Evolutionary conservation across 495 filamentous ascomycete species (phyloP), one percentile per base, ranked within the genome.

Genomic region (Neurospora tetrasperma): DNA sequence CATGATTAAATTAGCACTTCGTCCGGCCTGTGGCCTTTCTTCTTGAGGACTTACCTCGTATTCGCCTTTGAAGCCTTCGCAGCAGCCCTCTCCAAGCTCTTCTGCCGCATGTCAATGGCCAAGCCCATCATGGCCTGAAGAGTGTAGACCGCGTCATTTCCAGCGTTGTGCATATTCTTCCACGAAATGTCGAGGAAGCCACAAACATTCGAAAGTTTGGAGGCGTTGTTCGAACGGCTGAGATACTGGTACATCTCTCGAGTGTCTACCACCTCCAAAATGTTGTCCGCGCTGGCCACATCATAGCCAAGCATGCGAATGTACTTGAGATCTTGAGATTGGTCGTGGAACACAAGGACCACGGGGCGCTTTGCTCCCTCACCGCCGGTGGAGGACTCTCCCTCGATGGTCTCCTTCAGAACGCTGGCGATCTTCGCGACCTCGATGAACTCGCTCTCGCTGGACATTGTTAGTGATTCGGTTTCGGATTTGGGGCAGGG

Each of bases 91-190:
- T 70, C 23, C 16, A 76, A 46, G 20, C 76, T 77, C 70, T 42
- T 62, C 69, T 69, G 42, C 1, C 79, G 73, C 70, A 72, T 77
- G 76, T 81, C 84, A 73, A 93, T 78, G 62, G 88, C 85, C 75
- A 97, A 86, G 14, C 82, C 86, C 12, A 98, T 78, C 85, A 97
- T 86, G 39, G 88, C 91, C 74, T 90, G 88, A 73, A 98, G 77
- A 0, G 95, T 95, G 79, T 92, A 97, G 7, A 88, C 88, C 5
- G 96, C 96, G 78, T 99, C 96, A 78, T 99, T 99, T n/a, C 96
- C 89, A 4, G 91, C 96, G 76, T 98, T 98, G 81, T 99, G 96
- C 59, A 94, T 82, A 75, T 94, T 82, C 82, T 85, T 86, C 7
- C 82, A 86, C 2, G 79, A 76, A 14, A 96, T 85, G 12, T 84